phyloP scores from a whole-genome alignment of 768 basidiomycete genomes.

The Boletus fagicola region DNA sequence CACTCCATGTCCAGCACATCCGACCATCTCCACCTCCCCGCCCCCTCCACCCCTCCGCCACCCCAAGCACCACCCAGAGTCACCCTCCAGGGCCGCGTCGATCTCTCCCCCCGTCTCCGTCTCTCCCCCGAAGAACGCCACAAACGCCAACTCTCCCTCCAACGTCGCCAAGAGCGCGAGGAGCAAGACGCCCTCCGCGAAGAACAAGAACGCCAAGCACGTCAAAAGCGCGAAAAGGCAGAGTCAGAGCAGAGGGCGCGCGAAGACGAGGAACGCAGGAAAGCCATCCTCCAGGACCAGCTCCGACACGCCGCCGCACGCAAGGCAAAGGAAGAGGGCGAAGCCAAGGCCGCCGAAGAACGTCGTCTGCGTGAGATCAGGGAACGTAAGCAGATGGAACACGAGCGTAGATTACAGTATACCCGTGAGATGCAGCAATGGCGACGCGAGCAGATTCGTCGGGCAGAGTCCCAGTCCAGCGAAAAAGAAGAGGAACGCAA shows the following conservation, averaged over 20 bases:
- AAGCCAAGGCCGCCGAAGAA: conserved; percentile 48
- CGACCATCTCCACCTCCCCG: conserved; percentile 2
- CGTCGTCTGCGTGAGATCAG: conserved; percentile 42
- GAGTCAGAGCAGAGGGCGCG: conserved; percentile 27
- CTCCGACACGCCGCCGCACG: conserved; percentile 36
- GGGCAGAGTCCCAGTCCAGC: conserved; percentile 44
- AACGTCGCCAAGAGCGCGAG: conserved; percentile 33
- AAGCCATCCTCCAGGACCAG: conserved; percentile 45
- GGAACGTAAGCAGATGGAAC: conserved; percentile 45
- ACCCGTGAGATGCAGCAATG: conserved; percentile 51
- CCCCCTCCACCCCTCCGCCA: conserved; percentile 2
- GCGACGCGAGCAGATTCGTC: conserved; percentile 47
- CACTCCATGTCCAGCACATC: not conserved
- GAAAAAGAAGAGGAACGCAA: conserved; percentile 43
- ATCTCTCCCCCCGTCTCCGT: conserved; percentile 6
- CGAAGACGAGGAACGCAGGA: conserved; percentile 43
- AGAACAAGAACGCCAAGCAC: conserved; percentile 44
- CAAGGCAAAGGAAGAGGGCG: conserved; percentile 38
- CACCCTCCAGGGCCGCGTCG: conserved; percentile 1
- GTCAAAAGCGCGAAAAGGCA: conserved; percentile 17
- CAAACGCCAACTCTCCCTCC: conserved; percentile 20
- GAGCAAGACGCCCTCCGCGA: conserved; percentile 43
- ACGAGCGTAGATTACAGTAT: conserved; percentile 49
- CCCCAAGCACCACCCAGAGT: conserved; percentile 5
- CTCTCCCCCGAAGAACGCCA: conserved; percentile 30